phyloP scores from a whole-genome alignment of 257 asterid species.

The Solanum sitiens region DNA sequence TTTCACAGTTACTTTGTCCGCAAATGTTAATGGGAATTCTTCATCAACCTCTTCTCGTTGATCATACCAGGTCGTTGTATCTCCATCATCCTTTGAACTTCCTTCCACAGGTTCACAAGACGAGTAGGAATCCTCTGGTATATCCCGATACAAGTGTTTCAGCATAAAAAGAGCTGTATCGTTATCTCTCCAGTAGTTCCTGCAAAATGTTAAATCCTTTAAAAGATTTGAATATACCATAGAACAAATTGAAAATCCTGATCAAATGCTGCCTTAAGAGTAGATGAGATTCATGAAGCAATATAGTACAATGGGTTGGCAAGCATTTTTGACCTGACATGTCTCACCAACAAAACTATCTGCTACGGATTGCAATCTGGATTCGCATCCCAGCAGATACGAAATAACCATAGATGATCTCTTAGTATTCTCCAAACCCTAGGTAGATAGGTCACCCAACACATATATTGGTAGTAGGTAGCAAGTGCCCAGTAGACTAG shows the following conservation, averaged over 20 bases:
- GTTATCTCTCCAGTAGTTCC: constrained; percentile 90
- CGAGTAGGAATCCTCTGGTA: constrained; percentile 48
- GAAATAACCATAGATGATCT: background rate
- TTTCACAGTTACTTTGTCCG: constrained; percentile 35
- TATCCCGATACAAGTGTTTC: constrained; percentile 74
- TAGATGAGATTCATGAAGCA: background rate
- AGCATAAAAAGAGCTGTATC: constrained; percentile 93
- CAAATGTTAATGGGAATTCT: constrained; percentile 80
- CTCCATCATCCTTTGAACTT: constrained; percentile 21
- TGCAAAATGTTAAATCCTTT: constrained; percentile 10
- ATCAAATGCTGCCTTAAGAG: background rate
- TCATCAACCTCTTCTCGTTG: constrained; percentile 51
- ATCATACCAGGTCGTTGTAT: constrained; percentile 36
- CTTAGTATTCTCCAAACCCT: background rate
- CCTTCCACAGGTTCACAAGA: constrained; percentile 17
- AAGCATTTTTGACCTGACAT: background rate
- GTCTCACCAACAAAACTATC: background rate
- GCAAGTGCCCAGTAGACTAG: background rate
- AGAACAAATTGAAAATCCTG: background rate
- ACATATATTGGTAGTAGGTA: background rate
- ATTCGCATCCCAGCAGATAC: background rate
- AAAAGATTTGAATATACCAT: background rate
- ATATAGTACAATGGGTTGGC: background rate
- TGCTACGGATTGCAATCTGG: background rate
- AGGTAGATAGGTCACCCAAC: background rate